Conservation (phyloP, 2,329 filamentous ascomycete genomes). For the Pseudogymnoascus sp. region DNA sequence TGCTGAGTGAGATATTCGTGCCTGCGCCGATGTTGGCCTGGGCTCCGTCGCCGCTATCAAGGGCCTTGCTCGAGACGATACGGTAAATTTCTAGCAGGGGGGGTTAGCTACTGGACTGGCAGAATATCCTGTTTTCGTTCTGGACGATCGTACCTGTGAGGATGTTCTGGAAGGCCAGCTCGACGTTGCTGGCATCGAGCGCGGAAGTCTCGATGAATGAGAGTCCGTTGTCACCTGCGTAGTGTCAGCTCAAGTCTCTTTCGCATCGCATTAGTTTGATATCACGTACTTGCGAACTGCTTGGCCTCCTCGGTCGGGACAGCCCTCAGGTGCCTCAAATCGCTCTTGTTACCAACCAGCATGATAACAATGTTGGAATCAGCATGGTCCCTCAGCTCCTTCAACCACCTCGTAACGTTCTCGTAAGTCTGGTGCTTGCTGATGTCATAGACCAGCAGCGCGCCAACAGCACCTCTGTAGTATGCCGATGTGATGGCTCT, state of each 20-base stretch:
- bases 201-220: slow-evolving; percentile 99
- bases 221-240: slow-evolving; percentile 84
- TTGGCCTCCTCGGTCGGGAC: slow-evolving; percentile 98
- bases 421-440: slow-evolving; percentile 99
- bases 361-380: slow-evolving; percentile 99
- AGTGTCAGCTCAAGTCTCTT: slow-evolving; percentile 23
- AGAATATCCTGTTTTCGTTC: not conserved
- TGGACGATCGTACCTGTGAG: slow-evolving; percentile 67
- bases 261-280: not conserved
- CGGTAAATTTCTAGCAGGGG: slow-evolving; percentile 81
- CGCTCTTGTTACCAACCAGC: slow-evolving; percentile 99
- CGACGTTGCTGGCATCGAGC: slow-evolving; percentile 96
- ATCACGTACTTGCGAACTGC: slow-evolving; percentile 76
- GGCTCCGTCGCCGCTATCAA: slow-evolving; percentile 79
- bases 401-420: slow-evolving; percentile 98
- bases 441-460: slow-evolving; percentile 97
- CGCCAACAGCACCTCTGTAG: slow-evolving; percentile 95
- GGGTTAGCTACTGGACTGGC: slow-evolving; percentile 11
- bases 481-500: slow-evolving; percentile 98
- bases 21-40: slow-evolving; percentile 74
- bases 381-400: slow-evolving; percentile 94
- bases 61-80: slow-evolving; percentile 95
- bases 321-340: slow-evolving; percentile 96
- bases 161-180: slow-evolving; percentile 99
- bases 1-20: slow-evolving; percentile 79